Conservation (phyloP, 2,329 filamentous ascomycete species). For the Ceratocystis variospora region DNA sequence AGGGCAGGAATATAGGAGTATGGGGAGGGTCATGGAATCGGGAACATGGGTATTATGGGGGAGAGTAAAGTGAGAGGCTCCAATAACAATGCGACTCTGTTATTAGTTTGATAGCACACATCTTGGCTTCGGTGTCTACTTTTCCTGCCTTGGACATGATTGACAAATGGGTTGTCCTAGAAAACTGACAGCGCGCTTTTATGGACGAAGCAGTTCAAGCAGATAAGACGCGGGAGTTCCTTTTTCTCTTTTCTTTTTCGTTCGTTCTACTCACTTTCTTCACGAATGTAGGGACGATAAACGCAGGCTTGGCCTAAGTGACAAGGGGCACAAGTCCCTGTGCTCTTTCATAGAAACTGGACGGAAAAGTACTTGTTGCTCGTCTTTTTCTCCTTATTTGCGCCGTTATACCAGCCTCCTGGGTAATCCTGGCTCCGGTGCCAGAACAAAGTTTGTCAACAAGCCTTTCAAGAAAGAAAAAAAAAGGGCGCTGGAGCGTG, state of each 20-base stretch:
- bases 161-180: neutral
- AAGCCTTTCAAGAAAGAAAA: neutral
- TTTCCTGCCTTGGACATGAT: neutral
- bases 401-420: too few relatives aligned
- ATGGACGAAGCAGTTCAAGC: neutral
- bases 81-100: neutral
- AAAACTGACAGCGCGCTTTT: neutral
- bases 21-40: neutral
- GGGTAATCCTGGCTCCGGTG: too few relatives aligned
- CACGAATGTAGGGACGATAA: neutral
- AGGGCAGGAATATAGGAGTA: neutral
- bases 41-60: neutral
- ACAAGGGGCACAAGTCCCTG: too few relatives aligned
- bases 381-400: too few relatives aligned
- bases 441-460: neutral
- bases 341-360: too few relatives aligned
- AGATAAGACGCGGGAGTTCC: neutral
- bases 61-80: neutral
- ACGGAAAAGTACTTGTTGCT: too few relatives aligned
- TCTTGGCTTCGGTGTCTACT: neutral
- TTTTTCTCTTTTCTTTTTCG: neutral
- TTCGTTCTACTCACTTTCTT: neutral
- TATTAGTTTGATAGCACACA: neutral
- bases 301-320: neutral
- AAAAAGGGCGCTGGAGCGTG: neutral